These are phyloP conservation scores for Ampelomyces quisqualis DNA, from an alignment of 2,329 filamentous ascomycete species.

Conservation along the genomic window DNA sequence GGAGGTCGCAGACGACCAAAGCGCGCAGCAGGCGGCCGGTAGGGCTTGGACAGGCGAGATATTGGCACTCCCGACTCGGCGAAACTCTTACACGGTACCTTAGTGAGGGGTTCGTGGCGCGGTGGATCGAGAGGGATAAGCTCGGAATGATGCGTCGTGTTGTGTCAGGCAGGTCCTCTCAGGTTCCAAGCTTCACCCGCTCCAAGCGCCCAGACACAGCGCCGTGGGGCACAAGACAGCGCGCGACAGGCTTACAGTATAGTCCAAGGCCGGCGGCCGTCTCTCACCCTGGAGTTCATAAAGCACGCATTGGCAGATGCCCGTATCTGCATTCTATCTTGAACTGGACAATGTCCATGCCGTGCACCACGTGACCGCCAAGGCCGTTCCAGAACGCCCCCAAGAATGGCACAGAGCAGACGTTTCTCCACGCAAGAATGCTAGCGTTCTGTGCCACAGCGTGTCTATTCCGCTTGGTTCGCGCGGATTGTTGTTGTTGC, in stretches of 20 bases:
- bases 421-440: conserved; percentile 3
- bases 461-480: not conserved
- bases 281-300: not conserved
- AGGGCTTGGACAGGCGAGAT: conserved; percentile 33
- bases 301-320: no score
- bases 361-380: conserved; percentile 4
- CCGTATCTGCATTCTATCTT: not conserved
- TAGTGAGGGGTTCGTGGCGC: conserved; percentile 34
- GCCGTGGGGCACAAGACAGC: not conserved
- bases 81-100: conserved; percentile 27
- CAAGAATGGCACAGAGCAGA: not conserved
- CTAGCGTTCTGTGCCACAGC: conserved; percentile 1
- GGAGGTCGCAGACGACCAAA: conserved; percentile 14
- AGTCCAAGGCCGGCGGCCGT: not conserved
- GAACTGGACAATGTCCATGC: not conserved
- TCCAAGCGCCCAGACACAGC: conserved; percentile 19
- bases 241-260: not conserved
- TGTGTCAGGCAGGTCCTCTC: conserved; percentile 28
- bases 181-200: conserved; percentile 19
- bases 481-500: not conserved
- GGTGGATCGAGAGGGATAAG: conserved; percentile 40
- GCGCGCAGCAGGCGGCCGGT: conserved; percentile 29
- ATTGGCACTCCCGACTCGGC: conserved; percentile 38
- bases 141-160: conserved; percentile 41
- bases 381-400: not conserved